Evolutionary conservation across 176 grass and related monocot genomes (phyloP), one percentile per base, ranked within the genome.

Genomic region (Cenchrus purpureus): DNA sequence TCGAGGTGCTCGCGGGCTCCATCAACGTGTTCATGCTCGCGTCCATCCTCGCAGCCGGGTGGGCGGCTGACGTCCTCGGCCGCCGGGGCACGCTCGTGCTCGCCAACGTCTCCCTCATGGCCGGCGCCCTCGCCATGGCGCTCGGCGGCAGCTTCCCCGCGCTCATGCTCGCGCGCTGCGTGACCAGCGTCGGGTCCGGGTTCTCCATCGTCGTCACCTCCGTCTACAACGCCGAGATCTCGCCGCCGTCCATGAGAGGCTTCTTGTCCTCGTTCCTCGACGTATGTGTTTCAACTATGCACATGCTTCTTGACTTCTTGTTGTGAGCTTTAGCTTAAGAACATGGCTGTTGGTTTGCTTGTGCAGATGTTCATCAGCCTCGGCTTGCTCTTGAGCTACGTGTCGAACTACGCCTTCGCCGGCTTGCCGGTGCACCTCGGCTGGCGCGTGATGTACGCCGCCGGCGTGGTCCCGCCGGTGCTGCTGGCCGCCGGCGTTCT

Each of bases 151-250:
- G 82, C 58, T 91, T 75, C 73, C 14, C 74, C 1, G 70, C 74
- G 46, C 67, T 91, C 76, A 83, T 91, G 84, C 14, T 32, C 0
- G 85, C 75, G n/a, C 40, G 85, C 7, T 91, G 79, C 49, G 51
- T 91, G 59, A 84, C 89, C 77, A 66, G 89, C 86, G 73, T 79
- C 11, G 80, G 84, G 50, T 42, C 60, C 28, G 89, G 89, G 9
- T 76, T 87, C 79, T 4, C 74, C 46, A 8, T 4, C 59, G 78
- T 84, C 55, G 89, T 82, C 11, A 5, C 82, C 0, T 4, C 89
- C 0, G 89, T 91, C 1, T 91, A 91, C 85, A 87, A 74, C 63
- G 79, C 89, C n/a, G 89, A 87, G 80, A 59, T 91, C 44, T 83
- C 89, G 46, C 89, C 84, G 46, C 34, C 53, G 14, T 55, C 53